Base-by-base conservation (phyloP, 805 yeast genomes). In the Sugiyamaella smithiae region DNA sequence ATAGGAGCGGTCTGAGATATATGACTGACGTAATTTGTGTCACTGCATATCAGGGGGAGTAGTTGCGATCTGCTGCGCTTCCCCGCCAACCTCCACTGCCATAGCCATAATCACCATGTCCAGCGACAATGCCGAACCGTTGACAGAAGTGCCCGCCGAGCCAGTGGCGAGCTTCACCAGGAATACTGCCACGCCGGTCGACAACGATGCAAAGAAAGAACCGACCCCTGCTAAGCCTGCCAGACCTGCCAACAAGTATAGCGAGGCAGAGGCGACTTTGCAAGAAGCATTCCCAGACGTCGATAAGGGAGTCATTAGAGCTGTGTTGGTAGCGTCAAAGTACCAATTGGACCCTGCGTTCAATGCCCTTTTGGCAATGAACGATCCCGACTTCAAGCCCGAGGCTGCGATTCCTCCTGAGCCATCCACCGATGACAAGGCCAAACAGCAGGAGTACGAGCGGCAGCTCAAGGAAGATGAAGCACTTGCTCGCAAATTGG, bases 341-440 rank as follows among this genome's bases (percentile, higher is more conserved):
- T 96, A 95, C 24, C 73, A 77, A 42, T 64, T 88, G 38, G 97
- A 88, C 58, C 82, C 86, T 1, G 95, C 97, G 1, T 91, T 91
- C 71, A 85, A 84, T 65, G 97, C 97, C 0, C 71, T 90, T 59
- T 71, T 91, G 51, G 88, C 78, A 57, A 68, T 88, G 47, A 82
- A 87, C 14, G 97, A 90, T 50, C 65, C 69, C 17, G 53, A 50
- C 44, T 59, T 51, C 48, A 53, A 59, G 49, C 58, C 61, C 25
- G 64, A 62, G 11, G 40, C 71, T 14, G 61, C 61, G 35, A 63
- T 65, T 49, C 67, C 46, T n/a, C 45, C 49, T n/a, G 43, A 38
- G 2, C 33, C 54, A 4, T 40, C 38, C 4, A 32, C 47, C 2
- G 49, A 43, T 24, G 61, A 63, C 8, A 50, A 62, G 19, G 52